Evolutionary conservation across 2,329 filamentous ascomycete species (phyloP), one percentile per base, ranked within the genome.

Genomic region (Neonectria sp.): DNA sequence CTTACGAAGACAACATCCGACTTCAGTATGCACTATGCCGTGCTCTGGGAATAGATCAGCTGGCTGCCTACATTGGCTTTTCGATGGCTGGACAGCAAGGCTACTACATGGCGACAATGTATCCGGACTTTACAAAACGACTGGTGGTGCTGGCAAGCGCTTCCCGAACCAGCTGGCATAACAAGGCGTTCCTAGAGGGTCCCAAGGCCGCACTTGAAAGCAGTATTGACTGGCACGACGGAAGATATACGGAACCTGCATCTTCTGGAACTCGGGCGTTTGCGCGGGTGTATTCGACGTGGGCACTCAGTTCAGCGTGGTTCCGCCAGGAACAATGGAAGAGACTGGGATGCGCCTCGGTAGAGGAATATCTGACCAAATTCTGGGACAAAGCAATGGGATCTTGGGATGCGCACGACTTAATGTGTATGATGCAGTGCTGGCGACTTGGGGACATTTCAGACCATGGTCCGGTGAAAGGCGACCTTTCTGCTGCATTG

Each of bases 141-240:
- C 31, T 66, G 2, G 58, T 66, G 4, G 63, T 66, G 3, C 33
- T 66, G 33, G 63, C 58, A 8, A 66, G 59, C 31, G 62, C 66
- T 24, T 62, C 62, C 2, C 48, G 15, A 40, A 68, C 66, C 12
- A 68, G 66, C 15, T 68, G 66, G 63, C 66, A 68, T 27, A 66
- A 68, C 48, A 68, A 68, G 48, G 55, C 66, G 5, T 66, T 68
- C 40, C 65, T 68, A 11, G 61, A 68, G 12, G 65, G 65, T 2
- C 65, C 65, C 2, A 68, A 55, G 5, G 58, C 65, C 8, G 65
- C 65, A 9, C 62, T 68, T 11, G 55, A 56, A 12, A 68, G 58
- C 52, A 68, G 65, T 21, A 13, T 68, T 29, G 58, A 68, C 40
- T 64, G 61, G 48, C n/a, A 59, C 7, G 48, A 17, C 4, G 61